Evolutionary conservation across 768 basidiomycete species (phyloP), one percentile per base, ranked within the genome.

Genomic region (Kwoniella botswanensis): DNA sequence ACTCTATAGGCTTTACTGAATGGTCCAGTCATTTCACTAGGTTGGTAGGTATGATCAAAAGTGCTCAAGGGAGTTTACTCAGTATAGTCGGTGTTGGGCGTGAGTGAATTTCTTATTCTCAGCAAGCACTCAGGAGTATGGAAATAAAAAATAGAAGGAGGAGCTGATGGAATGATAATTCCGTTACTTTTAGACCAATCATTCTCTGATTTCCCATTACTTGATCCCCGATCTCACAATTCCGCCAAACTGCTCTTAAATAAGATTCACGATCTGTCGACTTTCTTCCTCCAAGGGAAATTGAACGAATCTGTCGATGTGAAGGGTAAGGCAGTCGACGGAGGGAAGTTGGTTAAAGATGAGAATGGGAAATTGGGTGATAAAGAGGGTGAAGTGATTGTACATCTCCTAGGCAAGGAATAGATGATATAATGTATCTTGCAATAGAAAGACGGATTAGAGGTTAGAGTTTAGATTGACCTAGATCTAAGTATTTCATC

Each of bases 1-100:
- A 92, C 77, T 91, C 91, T 18, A 89, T 92, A 77, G 85, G 82
- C 0, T 93, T 93, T 77, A 92, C 92, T 1, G 85, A 93, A 3
- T 94, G 93, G 93, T 87, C 87, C 57, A 86, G 87, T 57, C 92
- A 94, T 79, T 93, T 92, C 76, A 81, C 84, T 42, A 85, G 89
- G 22, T 82, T 93, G 58, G 76, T 85, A 73, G 86, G 86, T 35
- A 82, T 92, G 26, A 85, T 90, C 9, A 84, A 83, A 46, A 82
- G 70, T 24, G 67, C 74, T 0, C 53, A 76, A 12, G 82, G 76
- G 9, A 75, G 68, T 44, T 63, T 81, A 35, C 57, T 81, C 13
- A 79, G 74, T 44, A 54, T 82, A 6, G 59, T 76, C 22, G 77
- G 77, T 15, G 66, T 71, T 1, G 75, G 73, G 66, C 80, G 80